Conservation (phyloP, 371 early-diverging fungal species). For the Racocetra persica region DNA sequence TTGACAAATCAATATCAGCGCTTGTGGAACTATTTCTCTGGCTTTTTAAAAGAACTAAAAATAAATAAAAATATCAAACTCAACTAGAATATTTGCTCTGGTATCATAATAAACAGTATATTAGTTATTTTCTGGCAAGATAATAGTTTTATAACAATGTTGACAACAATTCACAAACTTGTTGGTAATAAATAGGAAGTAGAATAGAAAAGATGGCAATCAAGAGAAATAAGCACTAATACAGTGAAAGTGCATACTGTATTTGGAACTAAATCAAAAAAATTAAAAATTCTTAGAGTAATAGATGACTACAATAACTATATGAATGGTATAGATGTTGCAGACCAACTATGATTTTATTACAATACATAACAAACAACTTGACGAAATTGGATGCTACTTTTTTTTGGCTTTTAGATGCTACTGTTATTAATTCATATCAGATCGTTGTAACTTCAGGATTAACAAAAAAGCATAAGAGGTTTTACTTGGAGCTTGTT, state of each 20-base stretch:
- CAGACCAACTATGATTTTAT: constrained; percentile 45
- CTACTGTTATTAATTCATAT: constrained; percentile 43
- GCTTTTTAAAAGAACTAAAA: neutral
- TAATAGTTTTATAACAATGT: constrained; percentile 45
- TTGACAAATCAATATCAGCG: constrained; percentile 33
- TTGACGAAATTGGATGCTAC: constrained; percentile 44
- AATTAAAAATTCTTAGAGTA: constrained; percentile 36
- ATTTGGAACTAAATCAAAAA: constrained; percentile 22
- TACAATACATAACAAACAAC: constrained; percentile 42
- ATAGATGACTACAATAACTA: constrained; percentile 44
- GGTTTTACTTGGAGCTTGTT: neutral
- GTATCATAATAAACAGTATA: constrained; percentile 28
- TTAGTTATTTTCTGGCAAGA: constrained; percentile 47
- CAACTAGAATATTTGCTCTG: neutral
- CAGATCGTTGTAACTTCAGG: neutral
- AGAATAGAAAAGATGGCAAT: neutral
- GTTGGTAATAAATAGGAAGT: constrained; percentile 18
- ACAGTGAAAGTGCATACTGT: constrained; percentile 33
- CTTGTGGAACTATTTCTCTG: constrained; percentile 40
- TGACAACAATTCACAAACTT: constrained; percentile 36
- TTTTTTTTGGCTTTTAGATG: constrained; percentile 46
- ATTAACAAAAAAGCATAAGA: neutral
- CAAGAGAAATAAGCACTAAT: constrained; percentile 40
- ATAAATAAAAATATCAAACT: constrained; percentile 15
- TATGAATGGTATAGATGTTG: constrained; percentile 46